Conservation (phyloP, 2,329 filamentous ascomycete genomes). For the Sporothrix protearum region DNA sequence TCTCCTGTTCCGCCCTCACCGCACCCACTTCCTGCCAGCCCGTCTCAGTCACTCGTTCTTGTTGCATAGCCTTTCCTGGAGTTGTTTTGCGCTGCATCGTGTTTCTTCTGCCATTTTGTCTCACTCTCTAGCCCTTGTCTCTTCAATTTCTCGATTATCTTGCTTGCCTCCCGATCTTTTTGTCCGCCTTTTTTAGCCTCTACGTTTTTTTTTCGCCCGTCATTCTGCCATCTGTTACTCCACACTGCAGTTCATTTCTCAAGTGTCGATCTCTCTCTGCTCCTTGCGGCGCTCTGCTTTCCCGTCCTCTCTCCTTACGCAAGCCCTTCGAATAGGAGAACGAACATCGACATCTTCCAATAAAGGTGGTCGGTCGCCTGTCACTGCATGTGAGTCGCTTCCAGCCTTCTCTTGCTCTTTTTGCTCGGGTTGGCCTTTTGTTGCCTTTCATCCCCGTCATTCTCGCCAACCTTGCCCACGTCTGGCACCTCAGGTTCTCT, state of each 20-base stretch:
- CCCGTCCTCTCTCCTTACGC: not conserved
- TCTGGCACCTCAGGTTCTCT: not conserved
- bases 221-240: not conserved
- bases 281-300: not conserved
- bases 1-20: not conserved
- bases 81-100: slow-evolving; percentile 3
- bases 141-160: slow-evolving; percentile 3
- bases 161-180: not conserved
- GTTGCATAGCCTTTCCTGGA: not conserved
- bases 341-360: slow-evolving; percentile 1
- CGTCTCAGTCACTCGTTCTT: not conserved
- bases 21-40: not conserved
- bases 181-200: slow-evolving; percentile 8
- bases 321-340: not conserved
- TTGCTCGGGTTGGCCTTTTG: not conserved
- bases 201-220: not conserved
- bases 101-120: not conserved
- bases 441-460: too few species aligned
- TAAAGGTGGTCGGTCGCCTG: slow-evolving; percentile 4
- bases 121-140: not conserved
- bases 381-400: slow-evolving; percentile 11
- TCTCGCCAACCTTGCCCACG: not conserved
- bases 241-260: slow-evolving; percentile 16
- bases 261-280: slow-evolving; percentile 15
- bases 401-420: slow-evolving; percentile 9